These are phyloP conservation scores for Ustilago xerochloae DNA, from an alignment of 1,284 basidiomycete genomes.

Conservation along the genomic window DNA sequence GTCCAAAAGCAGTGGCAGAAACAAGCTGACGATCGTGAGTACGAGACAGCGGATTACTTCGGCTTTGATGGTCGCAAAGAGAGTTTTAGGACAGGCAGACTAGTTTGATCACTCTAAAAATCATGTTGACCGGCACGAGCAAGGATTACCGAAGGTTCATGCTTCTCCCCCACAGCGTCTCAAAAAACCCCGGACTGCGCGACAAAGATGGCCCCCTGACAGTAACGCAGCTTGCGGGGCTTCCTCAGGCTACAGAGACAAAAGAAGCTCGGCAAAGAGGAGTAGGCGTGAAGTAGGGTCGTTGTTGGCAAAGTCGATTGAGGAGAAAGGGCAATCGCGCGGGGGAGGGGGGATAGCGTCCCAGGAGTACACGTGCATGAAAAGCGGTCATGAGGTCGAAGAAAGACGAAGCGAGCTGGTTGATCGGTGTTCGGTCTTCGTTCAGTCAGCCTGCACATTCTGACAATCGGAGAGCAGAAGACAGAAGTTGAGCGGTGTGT, in stretches of 20 bases:
- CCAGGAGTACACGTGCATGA: slow-evolving; percentile 7
- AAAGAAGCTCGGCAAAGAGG: no score
- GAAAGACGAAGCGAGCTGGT: neutral
- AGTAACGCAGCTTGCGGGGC: no score
- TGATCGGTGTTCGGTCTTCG: slow-evolving; percentile 4
- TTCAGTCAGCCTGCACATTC: no score
- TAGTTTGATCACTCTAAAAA: no score
- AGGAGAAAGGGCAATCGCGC: neutral
- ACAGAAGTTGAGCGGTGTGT: neutral
- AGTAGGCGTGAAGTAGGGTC: neutral
- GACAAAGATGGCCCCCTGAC: no score
- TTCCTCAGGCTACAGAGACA: no score
- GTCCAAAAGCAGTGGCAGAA: neutral
- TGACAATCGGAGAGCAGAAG: no score
- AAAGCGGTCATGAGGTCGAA: slow-evolving; percentile 18
- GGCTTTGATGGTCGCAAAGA: neutral
- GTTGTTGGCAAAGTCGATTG: neutral
- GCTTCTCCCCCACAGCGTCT: no score
- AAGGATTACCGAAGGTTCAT: no score
- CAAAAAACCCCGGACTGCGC: no score
- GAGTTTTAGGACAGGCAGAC: no score
- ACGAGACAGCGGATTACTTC: neutral
- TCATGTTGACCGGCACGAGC: neutral
- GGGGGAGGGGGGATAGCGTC: neutral
- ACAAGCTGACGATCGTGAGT: neutral